Evolutionary conservation across 129 eudicot genomes (phyloP).

Genomic region (Erigeron canadensis): DNA sequence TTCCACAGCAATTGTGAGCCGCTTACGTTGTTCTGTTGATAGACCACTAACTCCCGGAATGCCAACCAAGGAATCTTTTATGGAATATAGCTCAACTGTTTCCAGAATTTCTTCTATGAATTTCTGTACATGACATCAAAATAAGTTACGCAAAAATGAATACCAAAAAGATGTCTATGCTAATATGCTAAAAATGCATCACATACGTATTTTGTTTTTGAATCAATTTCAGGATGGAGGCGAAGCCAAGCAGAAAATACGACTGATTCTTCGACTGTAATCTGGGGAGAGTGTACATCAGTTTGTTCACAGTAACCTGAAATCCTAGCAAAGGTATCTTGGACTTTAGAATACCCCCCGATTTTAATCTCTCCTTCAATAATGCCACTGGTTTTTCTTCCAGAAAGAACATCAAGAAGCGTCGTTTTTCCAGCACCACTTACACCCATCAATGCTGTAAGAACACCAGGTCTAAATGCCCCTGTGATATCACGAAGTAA

Average conservation of each 20-base stretch:
- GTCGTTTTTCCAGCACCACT: constrained; percentile 97
- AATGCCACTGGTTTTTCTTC: constrained; percentile 72
- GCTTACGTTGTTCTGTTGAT: constrained; percentile 43
- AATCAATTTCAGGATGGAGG: constrained; percentile 65
- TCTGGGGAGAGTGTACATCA: constrained; percentile 77
- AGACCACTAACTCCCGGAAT: constrained; percentile 42
- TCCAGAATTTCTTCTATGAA: constrained; percentile 31
- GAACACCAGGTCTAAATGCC: constrained; percentile 77
- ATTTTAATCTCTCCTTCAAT: constrained; percentile 63
- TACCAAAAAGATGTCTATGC: not conserved
- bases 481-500: constrained; percentile 72
- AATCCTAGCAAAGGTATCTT: constrained; percentile 70
- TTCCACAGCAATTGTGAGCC: constrained; percentile 47
- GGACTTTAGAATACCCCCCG: constrained; percentile 74
- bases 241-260: constrained; percentile 88
- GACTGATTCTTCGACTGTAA: constrained; percentile 78
- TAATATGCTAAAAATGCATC: not conserved
- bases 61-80: constrained; percentile 35
- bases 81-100: constrained; percentile 34
- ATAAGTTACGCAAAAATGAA: too few species aligned
- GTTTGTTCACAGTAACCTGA: constrained; percentile 91
- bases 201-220: constrained; percentile 59
- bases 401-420: constrained; percentile 86
- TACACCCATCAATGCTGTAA: constrained; percentile 84
- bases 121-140: constrained; percentile 19